Evolutionary conservation across 768 basidiomycete species (phyloP), one percentile per base, ranked within the genome.

Genomic region (Gyrodon lividus): DNA sequence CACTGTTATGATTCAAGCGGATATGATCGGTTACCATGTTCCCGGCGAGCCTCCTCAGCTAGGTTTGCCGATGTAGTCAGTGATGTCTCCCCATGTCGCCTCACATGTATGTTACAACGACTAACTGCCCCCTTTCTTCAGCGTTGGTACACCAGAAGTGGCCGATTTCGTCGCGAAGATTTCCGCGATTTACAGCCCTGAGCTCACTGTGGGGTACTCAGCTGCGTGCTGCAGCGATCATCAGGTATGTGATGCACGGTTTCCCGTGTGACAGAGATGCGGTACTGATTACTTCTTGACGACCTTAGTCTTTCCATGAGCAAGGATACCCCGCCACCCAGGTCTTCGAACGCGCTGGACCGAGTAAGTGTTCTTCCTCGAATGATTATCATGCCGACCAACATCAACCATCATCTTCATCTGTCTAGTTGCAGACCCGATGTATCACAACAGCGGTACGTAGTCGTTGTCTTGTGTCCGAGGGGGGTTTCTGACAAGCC

Each of bases 201-300:
- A 92, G 64, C 72, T 92, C 22, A 76, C 65, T 1, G 83, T 92
- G 33, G 89, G 88, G 23, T 77, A 74, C 51, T 84, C 87, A 0
- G 59, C 81, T 72, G 91, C 81, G 23, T 97, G 93, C 70, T 97
- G 94, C 72, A 93, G 91, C 59, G 94, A 95, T 60, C 91, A 96
- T 64, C 89, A 92, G 77, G 86, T 81, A 62, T 46, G 69, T 56
- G 5, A 30, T 16, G 26, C 16, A 8, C 37, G 3, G 19, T 35
- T 9, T 46, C 31, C 7, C 28, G 28, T n/a, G 22, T 31, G 23
- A 17, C 22, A 20, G 4, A 17, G 4, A 24, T n/a, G 8, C 28
- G 10, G 20, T 19, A 7, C 39, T 43, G 12, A 38, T 48, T 23
- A 41, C 38, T 30, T 45, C 6, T 7, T 42, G 55, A 59, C 46